These are phyloP conservation scores for Arabidopsis suecica DNA, from an alignment of 345 rosid genomes.

Conservation along the genomic window DNA sequence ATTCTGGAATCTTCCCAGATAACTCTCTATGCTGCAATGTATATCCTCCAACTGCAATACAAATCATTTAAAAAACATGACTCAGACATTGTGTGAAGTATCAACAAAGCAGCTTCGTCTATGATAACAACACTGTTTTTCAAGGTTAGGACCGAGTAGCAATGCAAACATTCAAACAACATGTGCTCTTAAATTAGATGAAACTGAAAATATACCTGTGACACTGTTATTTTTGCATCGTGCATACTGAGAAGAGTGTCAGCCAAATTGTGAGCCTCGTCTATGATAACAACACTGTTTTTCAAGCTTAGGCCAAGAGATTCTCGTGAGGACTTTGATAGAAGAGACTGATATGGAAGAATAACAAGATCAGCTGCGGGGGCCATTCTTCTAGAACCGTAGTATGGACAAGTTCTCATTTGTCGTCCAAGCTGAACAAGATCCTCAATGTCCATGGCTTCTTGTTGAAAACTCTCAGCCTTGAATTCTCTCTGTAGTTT, in stretches of 20 bases:
- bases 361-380: conserved; percentile 84
- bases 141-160: not conserved
- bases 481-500: conserved; percentile 67
- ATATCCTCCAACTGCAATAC: conserved; percentile 73
- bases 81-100: not conserved
- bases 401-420: conserved; percentile 87
- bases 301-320: conserved; percentile 84
- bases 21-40: conserved; percentile 64
- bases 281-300: conserved; percentile 79
- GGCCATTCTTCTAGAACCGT: conserved; percentile 80
- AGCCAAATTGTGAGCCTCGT: conserved; percentile 97
- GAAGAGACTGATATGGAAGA: conserved; percentile 94
- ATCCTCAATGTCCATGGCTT: conserved; percentile 89
- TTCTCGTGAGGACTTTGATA: conserved; percentile 92
- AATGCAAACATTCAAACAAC: conserved; percentile 14
- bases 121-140: too few relatives aligned
- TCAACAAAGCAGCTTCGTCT: conserved; percentile 8
- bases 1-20: conserved; percentile 69
- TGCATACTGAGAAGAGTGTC: conserved; percentile 93
- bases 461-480: conserved; percentile 58
- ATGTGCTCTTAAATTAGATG: conserved; percentile 7
- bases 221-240: conserved; percentile 69
- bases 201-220: conserved; percentile 58
- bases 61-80: not conserved
- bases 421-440: conserved; percentile 74